Evolutionary conservation across 2,329 filamentous ascomycete species (phyloP), one percentile per base, ranked within the genome.

Genomic region (Fusarium keratoplasticum): DNA sequence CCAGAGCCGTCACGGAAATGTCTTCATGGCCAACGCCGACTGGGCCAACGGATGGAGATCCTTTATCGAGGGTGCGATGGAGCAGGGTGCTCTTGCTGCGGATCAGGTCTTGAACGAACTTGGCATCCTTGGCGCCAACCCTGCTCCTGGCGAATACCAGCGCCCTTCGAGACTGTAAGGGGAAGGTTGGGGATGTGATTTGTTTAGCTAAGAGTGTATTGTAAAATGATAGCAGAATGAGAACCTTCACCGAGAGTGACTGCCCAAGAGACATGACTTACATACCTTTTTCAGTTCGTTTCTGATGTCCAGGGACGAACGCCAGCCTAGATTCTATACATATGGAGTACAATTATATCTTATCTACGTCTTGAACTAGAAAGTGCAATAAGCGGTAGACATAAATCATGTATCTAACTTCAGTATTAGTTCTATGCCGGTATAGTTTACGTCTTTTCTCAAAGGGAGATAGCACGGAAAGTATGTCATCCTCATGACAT

Each of bases 21-120:
- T 80, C 10, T 35, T 75, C 25, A 73, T 81, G 52, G 79, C 79
- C 3, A 77, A 60, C 13, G 72, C 75, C 0, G 79, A 80, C 35
- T 80, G 77, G 78, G 77, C 79, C 11, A 61, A 71, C 35, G 79
- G 79, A 2, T 81, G 78, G 78, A 54, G 77, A 54, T 74, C 69
- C 0, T 78, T 75, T 22, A 80, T 81, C 25, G 78, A 81, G 18
- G 79, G 79, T 18, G 79, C 79, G 1, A 71, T 81, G 20, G 78
- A 81, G 60, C 77, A 75, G 31, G 75, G 75, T 2, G 55, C 58
- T 33, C 22, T 69, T 2, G 67, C 68, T 61, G 73, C 73, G 16
- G 54, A 58, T n/a, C 20, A 22, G 14, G 22, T 58, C 9, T 38
- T 29, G 16, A 29, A 58, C 4, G 54, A 58, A 8, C 31, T 58